Percentiles rank a stretch among this genome's conserved stretches.
phyloP scores from a whole-genome alignment of 257 asterid species.

The Pogostemon cablin region DNA sequence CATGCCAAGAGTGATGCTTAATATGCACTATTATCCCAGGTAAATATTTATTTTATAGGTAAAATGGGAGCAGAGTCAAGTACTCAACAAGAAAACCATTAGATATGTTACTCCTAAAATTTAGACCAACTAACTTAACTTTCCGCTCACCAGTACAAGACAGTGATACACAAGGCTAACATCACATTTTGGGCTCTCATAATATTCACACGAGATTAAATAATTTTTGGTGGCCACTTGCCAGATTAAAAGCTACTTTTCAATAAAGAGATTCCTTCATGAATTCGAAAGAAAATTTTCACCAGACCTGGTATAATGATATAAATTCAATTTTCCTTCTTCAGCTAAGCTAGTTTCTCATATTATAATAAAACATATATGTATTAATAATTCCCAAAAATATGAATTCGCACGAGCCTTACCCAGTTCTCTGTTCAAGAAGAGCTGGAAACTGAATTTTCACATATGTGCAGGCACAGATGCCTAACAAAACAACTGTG shows the following conservation, averaged over 20 bases:
- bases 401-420: conserved; percentile 31
- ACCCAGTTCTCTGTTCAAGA: conserved; percentile 92
- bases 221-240: not conserved
- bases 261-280: not conserved
- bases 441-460: conserved; percentile 91
- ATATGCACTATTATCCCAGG: not conserved
- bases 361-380: not conserved
- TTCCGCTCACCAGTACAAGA: not conserved
- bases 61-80: not conserved
- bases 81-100: conserved; percentile 1
- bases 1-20: not conserved
- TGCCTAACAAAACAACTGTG: conserved; percentile 85
- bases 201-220: not conserved
- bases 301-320: conserved; percentile 5
- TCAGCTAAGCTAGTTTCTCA: conserved; percentile 13
- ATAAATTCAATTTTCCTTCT: not conserved
- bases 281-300: not conserved
- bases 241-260: not conserved
- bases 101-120: not conserved
- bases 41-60: not conserved
- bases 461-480: conserved; percentile 86
- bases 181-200: conserved; percentile 1
- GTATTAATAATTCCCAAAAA: conserved; percentile 16
- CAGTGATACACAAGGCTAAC: not conserved
- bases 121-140: not conserved